Base-by-base conservation (phyloP, 495 filamentous ascomycete genomes). In the Friedmanniomyces simplex region DNA sequence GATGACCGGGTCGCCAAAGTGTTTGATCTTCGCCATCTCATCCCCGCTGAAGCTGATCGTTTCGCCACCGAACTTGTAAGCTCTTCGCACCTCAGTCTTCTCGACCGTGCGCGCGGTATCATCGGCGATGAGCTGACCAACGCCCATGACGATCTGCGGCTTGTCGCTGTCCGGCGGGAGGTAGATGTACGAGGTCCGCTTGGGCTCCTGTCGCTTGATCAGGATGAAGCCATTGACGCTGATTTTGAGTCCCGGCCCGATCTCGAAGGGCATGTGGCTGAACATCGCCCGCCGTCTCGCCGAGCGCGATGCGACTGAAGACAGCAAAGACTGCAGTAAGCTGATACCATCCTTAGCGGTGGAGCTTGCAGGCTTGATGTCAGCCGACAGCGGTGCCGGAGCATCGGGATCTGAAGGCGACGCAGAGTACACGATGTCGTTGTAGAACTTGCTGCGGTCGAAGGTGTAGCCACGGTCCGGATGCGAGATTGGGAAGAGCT, bases 61-160 rank as follows among this genome's bases (percentile, higher is more conserved):
- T 61, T 95, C 88, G 20, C 88, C 89, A 30, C 91, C 94, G 62
- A 96, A 97, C 64, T 91, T 95, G 74, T 91, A 99, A 0, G 91
- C 94, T 65, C 95, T 96, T 53, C 85, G 82, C 36, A 96, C 80
- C 58, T 96, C 88, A 10, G 69, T 69, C 63, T 91, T 91, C 54
- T 95, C 88, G 1, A 96, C 81, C 0, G 79, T 77, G 34, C 83
- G 76, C 3, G 82, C 80, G 0, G 83, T 87, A 59, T 91, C 86
- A 22, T 87, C 87, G 18, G 87, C 83, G 41, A 88, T 74, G 50
- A 83, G 79, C 1, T 81, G 81, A 0, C 89, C 89, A 50, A 81
- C 76, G 1, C 84, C 85, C 22, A 82, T 76, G 12, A 81, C 90
- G 45, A 97, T 84, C 66, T 95, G 85, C 2, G 86, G 76, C 53